Base-by-base conservation (phyloP, 192 early-diverging fungal genomes). In the Anaeromyces robustus region DNA sequence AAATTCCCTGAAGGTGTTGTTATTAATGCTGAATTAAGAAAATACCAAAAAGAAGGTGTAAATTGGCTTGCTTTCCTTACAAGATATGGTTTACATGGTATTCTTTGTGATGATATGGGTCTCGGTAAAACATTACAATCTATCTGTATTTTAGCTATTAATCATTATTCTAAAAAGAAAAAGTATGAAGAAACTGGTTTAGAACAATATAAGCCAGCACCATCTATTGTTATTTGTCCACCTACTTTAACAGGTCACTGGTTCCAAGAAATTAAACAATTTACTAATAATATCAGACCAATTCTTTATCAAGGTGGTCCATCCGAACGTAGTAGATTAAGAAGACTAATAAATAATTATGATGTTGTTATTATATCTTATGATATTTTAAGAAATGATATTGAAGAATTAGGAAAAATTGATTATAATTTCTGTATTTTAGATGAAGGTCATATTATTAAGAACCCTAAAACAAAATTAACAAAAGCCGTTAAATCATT, bases 21-120 rank as follows among this genome's bases (percentile, higher is more conserved):
- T 16, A 94, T 99, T 86, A 95, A 95, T 37, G 98, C 96, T 0
- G 94, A 96, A 80, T 85, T 99, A 81, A 87, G 98, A 79, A 90
- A 92, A 86, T 99, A 99, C 87, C 98, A 99, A 85, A 95, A 97
- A 84, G 98, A 98, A 80, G 98, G 98, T 77, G 94, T 99, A 37
- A 96, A 94, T 88, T 99, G 98, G 98, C 86, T 99, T 80, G 95
- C 95, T 19, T 99, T 99, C 84, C 88, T 99, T 80, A 96, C 96
- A 85, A 92, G 95, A 81, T 99, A 97, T 83, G 94, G 96, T 81
- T 87, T 99, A 29, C 98, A 99, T 83, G 98, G 98, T 18, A 95
- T 98, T 83, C 88, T 99, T 26, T 98, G 97, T 86, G 98, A 99
- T 84, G 95, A 98, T 88, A 98, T 98, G 98, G 98, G 98, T 29